Percentiles rank a stretch among this genome's conserved stretches.
Conservation (phyloP, 2,329 filamentous ascomycete species). For the Bipolaris zeicola region DNA sequence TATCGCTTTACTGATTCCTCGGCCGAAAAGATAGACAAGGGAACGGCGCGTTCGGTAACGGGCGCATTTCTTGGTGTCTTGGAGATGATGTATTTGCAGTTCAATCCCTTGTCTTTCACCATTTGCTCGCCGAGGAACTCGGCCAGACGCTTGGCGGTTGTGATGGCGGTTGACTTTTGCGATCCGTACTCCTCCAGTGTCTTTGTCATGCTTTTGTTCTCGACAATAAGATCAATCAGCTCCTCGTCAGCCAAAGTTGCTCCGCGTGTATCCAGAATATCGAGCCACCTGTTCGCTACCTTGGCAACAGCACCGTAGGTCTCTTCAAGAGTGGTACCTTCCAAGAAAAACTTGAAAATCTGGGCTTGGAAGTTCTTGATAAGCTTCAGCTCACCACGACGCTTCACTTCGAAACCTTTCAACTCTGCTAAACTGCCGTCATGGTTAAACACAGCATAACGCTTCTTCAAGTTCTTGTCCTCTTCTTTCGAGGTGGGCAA, state of each 20-base stretch:
- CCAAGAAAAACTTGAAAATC: conserved; percentile 99
- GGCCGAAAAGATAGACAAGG: conserved; percentile 95
- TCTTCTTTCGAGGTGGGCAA: conserved; percentile 97
- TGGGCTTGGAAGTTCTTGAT: conserved; percentile 99
- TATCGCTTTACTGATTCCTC: conserved; percentile 85
- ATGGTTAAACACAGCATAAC: conserved; percentile 98
- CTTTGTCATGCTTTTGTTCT: conserved; percentile 98
- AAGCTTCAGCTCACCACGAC: conserved; percentile 94
- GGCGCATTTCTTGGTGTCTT: conserved; percentile 83
- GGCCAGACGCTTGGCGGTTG: conserved; percentile 89
- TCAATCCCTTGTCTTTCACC: conserved; percentile 98
- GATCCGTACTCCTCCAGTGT: conserved; percentile 93
- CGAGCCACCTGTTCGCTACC: conserved; percentile 94
- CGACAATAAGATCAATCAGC: conserved; percentile 98
- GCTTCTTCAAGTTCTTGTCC: conserved; percentile 99
- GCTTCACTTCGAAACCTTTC: conserved; percentile 97
- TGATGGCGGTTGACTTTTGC: conserved; percentile 99
- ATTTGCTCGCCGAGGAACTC: conserved; percentile 98
- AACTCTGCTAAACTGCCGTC: conserved; percentile 93
- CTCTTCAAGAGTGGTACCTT: conserved; percentile 83
- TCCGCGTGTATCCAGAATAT: conserved; percentile 88
- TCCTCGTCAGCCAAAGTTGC: conserved; percentile 93
- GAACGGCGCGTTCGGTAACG: conserved; percentile 91
- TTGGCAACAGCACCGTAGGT: conserved; percentile 92
- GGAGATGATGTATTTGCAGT: conserved; percentile 99